Conservation (phyloP, 1,284 basidiomycete species). For the Ceratobasidium papillatum region DNA sequence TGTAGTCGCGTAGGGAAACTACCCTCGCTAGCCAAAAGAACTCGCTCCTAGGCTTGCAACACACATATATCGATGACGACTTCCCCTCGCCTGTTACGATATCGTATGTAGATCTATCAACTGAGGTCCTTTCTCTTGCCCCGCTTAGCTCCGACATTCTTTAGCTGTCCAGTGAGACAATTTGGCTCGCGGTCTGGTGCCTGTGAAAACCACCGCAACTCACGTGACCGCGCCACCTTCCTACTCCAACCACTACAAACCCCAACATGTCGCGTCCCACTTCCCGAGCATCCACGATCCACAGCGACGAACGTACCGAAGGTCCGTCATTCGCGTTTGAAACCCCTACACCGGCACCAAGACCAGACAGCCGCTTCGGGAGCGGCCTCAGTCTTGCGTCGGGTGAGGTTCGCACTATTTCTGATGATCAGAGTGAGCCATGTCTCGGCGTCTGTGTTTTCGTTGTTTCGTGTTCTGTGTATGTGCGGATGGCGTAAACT, state of each 20-base stretch:
- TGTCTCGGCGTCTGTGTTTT: neutral
- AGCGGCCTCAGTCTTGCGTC: constrained; percentile 23
- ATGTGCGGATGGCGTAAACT: constrained; percentile 1
- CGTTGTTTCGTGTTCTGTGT: neutral
- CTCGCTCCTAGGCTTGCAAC: neutral
- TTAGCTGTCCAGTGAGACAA: neutral
- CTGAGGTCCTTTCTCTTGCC: neutral
- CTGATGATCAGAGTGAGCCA: constrained; percentile 38
- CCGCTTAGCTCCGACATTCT: neutral
- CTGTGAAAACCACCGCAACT: neutral
- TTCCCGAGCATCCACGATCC: constrained; percentile 35
- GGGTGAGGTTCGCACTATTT: constrained; percentile 33
- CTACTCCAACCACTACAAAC: neutral
- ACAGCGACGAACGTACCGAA: constrained; percentile 28
- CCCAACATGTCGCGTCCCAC: constrained; percentile 22
- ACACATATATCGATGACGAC: neutral
- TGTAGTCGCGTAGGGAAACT: neutral
- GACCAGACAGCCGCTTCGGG: constrained; percentile 11
- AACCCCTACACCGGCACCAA: constrained; percentile 31
- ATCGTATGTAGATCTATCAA: neutral
- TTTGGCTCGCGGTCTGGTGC: neutral
- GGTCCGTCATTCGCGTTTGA: constrained; percentile 26
- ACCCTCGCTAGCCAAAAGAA: neutral
- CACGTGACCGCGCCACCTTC: constrained; percentile 6
- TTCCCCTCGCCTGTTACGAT: neutral